Base-by-base conservation (phyloP, 331 rosid genomes). In the Telfairia occidentalis region DNA sequence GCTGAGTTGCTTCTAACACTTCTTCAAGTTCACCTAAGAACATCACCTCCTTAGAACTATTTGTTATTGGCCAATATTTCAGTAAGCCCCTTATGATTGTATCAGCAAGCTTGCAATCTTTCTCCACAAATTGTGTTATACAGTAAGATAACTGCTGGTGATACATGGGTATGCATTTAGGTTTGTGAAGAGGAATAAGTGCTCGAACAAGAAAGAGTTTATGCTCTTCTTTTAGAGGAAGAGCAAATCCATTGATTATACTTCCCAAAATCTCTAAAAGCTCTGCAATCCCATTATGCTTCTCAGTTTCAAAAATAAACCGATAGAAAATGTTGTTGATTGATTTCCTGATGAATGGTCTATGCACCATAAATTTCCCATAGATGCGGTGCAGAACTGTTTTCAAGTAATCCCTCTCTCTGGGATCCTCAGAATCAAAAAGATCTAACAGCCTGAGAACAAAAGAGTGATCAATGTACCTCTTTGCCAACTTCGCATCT, bases 211-310 rank as follows among this genome's bases (percentile, higher is more conserved):
- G 97, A 84, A 95, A 92, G 49, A 95, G 87, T 78, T 95, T 95
- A 86, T 95, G 99, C 84, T 95, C 99, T 86, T 95, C 99, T 86
- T 95, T 95, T 79, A 95, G 79, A 0, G 99, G 99, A 82, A 95
- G 82, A 75, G 97, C 99, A 73, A 95, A 95, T 74, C 99, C 99
- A 54, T 92, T 95, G 63, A 95, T 95, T 83, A 95, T 95, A 86
- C 97, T 95, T 63, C 99, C 99, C 89, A 95, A 82, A 78, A 95
- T 92, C 81, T 95, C 99, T 30, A 95, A 85, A 59, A 95, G 86
- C 74, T 95, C 99, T 0, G 96, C 97, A 78, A 90, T 90, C 77
- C 99, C 99, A 73, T 92, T 95, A 78, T 95, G 97, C 83, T 92
- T 95, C 91, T 95, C 99, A 3, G 99, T 95, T 84, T 95, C 97